Conservation (phyloP, 177 flowering plant species). For the Vitis hybrid region DNA sequence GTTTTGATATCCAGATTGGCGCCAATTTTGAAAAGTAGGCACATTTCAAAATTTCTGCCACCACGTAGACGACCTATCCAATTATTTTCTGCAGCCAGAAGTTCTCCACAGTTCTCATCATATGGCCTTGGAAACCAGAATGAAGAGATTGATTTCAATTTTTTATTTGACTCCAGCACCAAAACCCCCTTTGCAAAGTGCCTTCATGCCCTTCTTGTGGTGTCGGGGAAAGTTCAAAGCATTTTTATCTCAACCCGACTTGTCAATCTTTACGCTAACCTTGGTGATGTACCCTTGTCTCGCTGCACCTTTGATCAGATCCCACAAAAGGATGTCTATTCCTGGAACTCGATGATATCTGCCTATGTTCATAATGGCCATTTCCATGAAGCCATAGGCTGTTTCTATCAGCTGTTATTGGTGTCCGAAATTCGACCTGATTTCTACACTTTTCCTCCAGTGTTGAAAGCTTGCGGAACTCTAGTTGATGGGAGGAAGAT, state of each 20-base stretch:
- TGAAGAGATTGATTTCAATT: slow-evolving; percentile 33
- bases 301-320: slow-evolving; percentile 35
- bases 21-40: slow-evolving; percentile 15
- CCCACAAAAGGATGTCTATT: slow-evolving; percentile 38
- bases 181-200: slow-evolving; percentile 31
- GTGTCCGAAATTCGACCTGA: slow-evolving; percentile 43
- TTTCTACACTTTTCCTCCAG: slow-evolving; percentile 55
- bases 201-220: slow-evolving; percentile 45
- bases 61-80: not conserved
- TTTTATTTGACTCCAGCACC: slow-evolving; percentile 32
- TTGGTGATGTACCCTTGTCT: slow-evolving; percentile 30
- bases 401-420: slow-evolving; percentile 29
- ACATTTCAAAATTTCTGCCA: slow-evolving; percentile 11
- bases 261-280: slow-evolving; percentile 39
- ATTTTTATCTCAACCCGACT: slow-evolving; percentile 39
- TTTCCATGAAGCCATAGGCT: slow-evolving; percentile 36
- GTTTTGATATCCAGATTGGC: slow-evolving; percentile 8
- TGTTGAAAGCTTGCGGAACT: slow-evolving; percentile 48
- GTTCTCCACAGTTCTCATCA: slow-evolving; percentile 2
- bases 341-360: slow-evolving; percentile 63
- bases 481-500: slow-evolving; percentile 38
- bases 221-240: slow-evolving; percentile 41
- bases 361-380: slow-evolving; percentile 40
- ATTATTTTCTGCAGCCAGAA: slow-evolving; percentile 10
- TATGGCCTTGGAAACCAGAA: slow-evolving; percentile 12